Base-by-base conservation (phyloP, 208 protist species). In the Trichomonas tenax region DNA sequence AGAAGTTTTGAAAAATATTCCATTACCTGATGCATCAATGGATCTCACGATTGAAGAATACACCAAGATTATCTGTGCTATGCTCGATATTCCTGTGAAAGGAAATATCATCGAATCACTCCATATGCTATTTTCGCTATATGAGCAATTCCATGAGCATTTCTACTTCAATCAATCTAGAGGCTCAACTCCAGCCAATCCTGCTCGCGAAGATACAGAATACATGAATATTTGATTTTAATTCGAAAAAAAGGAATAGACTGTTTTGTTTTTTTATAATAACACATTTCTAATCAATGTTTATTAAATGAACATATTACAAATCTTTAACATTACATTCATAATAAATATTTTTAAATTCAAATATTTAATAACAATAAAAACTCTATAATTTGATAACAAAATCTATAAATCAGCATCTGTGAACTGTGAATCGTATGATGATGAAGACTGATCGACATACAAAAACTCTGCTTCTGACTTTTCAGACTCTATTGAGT, bases 21-120 rank as follows among this genome's bases (percentile, higher is more conserved):
- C 90, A 26, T 97, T 99, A 41, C 98, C 98, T 8, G 97, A 98
- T 14, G 98, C 98, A 2, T 96, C 98, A 31, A 98, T 99, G 17
- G 98, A 99, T 96, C 96, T 99, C 15, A 98, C 99, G 0, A 96
- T 99, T 38, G 98, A 98, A 58, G 98, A 98, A 96, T 99, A 99
- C 96, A 98, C 98, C n/a, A 97, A 98, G 21, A 98, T 98, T 0
- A 97, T 99, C 1, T 99, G 98, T 97, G 98, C 98, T 40, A 97
- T 99, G 40, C 96, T 99, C 40, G 99, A 99, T 96, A 99, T 99
- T 72, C 99, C 99, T 8, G 98, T 99, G 6, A 98, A 99, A 97
- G 98, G 97, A 0, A 96, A 84, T 96, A 97, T 99, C n/a, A 98
- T 99, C 81, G 98, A 99, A 97, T 99, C 98, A 0, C 98, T 99